phyloP scores from a whole-genome alignment of 2,329 filamentous ascomycete genomes.

The Trichoderma pleuroti region DNA sequence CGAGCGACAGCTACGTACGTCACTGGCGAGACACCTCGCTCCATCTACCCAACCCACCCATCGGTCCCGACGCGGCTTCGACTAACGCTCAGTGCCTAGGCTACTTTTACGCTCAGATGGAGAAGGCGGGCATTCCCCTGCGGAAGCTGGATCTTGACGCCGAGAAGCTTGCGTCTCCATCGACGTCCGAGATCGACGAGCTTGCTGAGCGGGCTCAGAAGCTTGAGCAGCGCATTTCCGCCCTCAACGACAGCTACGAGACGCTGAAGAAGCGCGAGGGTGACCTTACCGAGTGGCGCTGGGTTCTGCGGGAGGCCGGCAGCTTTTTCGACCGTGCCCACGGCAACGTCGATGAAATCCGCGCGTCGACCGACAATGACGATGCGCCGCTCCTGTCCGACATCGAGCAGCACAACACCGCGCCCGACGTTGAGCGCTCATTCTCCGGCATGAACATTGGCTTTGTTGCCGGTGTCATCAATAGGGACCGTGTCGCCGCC shows the following conservation, averaged over 20 bases:
- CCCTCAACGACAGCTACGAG: conserved; percentile 97
- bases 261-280: conserved; percentile 96
- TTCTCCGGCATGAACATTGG: conserved; percentile 99
- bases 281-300: conserved; percentile 96
- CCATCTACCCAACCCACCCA: conserved; percentile 27
- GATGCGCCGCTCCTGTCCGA: conserved; percentile 92
- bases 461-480: conserved; percentile 94
- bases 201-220: conserved; percentile 87
- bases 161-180: conserved; percentile 79
- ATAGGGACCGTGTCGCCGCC: conserved; percentile 84
- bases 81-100: conserved; percentile 47
- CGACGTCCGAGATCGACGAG: conserved; percentile 94
- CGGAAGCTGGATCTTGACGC: conserved; percentile 88
- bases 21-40: neutral
- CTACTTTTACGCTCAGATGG: conserved; percentile 95
- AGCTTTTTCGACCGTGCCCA: conserved; percentile 97
- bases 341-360: conserved; percentile 94
- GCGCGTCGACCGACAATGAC: conserved; percentile 82
- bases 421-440: conserved; percentile 70
- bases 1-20: conserved; percentile 88
- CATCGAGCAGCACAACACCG: conserved; percentile 74
- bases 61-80: neutral
- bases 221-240: conserved; percentile 85
- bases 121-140: conserved; percentile 82
- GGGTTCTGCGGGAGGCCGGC: conserved; percentile 92